Percentiles rank a stretch among this genome's conserved stretches.
Conservation (phyloP, 1,284 basidiomycete species). For the Gastroboletus turbinatus region DNA sequence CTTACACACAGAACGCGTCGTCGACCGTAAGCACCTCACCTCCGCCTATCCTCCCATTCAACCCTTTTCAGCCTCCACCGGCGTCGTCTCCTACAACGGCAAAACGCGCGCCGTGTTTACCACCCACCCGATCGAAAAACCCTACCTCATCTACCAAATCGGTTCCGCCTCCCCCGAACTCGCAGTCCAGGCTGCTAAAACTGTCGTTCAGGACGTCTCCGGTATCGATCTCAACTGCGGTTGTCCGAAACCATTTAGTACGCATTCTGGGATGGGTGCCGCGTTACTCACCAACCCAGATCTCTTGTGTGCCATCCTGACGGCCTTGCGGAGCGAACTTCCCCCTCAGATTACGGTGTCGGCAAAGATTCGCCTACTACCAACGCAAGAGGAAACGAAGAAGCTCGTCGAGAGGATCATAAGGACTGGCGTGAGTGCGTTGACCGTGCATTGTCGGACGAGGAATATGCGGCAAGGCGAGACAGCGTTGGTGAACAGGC, state of each 20-base stretch:
- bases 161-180: slow-evolving; percentile 88
- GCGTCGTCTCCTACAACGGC: slow-evolving; percentile 86
- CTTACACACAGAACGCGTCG: slow-evolving; percentile 77
- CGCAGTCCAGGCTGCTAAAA: slow-evolving; percentile 88
- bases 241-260: slow-evolving; percentile 95
- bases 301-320: slow-evolving; percentile 84
- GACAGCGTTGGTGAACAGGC: slow-evolving; percentile 73
- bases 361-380: slow-evolving; percentile 90
- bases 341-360: slow-evolving; percentile 81
- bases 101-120: slow-evolving; percentile 86
- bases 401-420: slow-evolving; percentile 86
- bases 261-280: slow-evolving; percentile 95
- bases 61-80: slow-evolving; percentile 63
- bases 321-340: slow-evolving; percentile 71
- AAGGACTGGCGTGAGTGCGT: slow-evolving; percentile 82
- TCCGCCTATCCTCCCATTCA: background rate
- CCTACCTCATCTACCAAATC: slow-evolving; percentile 89
- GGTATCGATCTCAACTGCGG: slow-evolving; percentile 96
- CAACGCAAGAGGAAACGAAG: slow-evolving; percentile 84
- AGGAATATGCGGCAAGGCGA: slow-evolving; percentile 89
- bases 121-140: slow-evolving; percentile 93
- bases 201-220: slow-evolving; percentile 86
- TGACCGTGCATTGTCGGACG: slow-evolving; percentile 96
- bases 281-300: slow-evolving; percentile 92
- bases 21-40: slow-evolving; percentile 66